A percentile compares a stretch with the other conserved stretches of the same genome.
phyloP scores from a whole-genome alignment of 495 filamentous ascomycete genomes.

The Penicillium subrubescens region DNA sequence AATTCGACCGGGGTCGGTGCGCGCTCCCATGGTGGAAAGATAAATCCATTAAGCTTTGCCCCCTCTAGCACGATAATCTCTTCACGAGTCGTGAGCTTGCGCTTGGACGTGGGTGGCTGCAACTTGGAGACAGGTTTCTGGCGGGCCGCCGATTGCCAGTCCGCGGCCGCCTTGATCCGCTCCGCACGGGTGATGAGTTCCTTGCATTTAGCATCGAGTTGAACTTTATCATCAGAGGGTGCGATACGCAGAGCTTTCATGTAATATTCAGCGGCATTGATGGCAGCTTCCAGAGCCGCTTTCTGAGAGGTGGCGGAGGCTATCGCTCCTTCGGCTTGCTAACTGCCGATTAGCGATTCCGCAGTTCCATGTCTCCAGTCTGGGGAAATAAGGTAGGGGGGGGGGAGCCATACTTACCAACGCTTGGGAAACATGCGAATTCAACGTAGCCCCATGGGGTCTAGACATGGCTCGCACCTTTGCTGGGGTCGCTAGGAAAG shows the following conservation, averaged over 20 bases:
- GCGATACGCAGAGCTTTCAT: constrained; percentile 69
- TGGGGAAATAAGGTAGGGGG: neutral
- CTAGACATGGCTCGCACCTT: constrained; percentile 33
- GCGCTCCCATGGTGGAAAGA: constrained; percentile 79
- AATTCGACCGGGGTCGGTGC: constrained; percentile 61
- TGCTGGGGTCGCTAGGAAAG: neutral
- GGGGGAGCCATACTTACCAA: constrained; percentile 5
- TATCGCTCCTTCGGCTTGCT: constrained; percentile 65
- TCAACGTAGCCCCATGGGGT: constrained; percentile 24
- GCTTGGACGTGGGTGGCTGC: constrained; percentile 51
- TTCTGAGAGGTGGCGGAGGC: constrained; percentile 57
- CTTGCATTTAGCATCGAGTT: constrained; percentile 65
- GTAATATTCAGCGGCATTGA: constrained; percentile 73
- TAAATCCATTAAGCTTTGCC: constrained; percentile 75
- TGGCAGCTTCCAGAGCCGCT: constrained; percentile 71
- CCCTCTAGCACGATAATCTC: constrained; percentile 75
- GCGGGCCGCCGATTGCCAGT: constrained; percentile 36
- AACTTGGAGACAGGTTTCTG: constrained; percentile 21
- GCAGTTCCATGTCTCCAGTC: neutral
- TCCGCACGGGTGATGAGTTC: constrained; percentile 70
- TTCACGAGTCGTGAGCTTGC: constrained; percentile 69
- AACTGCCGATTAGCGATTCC: constrained; percentile 26
- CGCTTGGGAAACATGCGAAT: constrained; percentile 27
- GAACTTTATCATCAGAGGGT: constrained; percentile 54
- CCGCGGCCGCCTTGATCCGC: constrained; percentile 61